Evolutionary conservation across 768 basidiomycete genomes (phyloP).

Genomic region (Rhizopogon vulgaris): DNA sequence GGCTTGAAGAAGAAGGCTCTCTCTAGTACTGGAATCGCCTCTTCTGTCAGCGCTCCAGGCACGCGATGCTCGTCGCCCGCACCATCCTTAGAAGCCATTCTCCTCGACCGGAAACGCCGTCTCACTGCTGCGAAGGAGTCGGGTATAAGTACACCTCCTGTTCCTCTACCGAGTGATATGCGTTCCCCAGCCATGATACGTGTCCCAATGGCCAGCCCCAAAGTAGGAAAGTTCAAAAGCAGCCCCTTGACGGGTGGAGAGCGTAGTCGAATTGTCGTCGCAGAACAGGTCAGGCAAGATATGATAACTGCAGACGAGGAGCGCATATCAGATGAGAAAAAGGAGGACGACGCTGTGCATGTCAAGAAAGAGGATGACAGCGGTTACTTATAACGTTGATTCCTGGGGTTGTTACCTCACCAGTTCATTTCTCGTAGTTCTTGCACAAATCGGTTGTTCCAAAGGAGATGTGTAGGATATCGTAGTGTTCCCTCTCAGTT

Average conservation of each 20-base stretch:
- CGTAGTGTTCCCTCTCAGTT: background rate
- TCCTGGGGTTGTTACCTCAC: background rate
- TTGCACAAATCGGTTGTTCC: background rate
- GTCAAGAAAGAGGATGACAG: slow-evolving; percentile 24
- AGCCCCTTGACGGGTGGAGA: slow-evolving; percentile 53
- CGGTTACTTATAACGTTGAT: slow-evolving; percentile 19
- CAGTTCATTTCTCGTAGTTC: background rate
- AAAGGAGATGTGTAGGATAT: background rate
- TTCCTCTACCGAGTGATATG: slow-evolving; percentile 8
- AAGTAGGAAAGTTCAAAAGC: slow-evolving; percentile 66
- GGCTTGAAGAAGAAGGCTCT: slow-evolving; percentile 10
- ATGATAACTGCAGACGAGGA: slow-evolving; percentile 17
- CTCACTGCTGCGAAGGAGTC: slow-evolving; percentile 20
- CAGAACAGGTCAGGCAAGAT: slow-evolving; percentile 40
- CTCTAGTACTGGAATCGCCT: slow-evolving; percentile 10
- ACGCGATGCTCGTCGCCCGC: slow-evolving; percentile 42
- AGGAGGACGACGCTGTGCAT: slow-evolving; percentile 23
- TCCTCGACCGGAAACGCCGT: slow-evolving; percentile 62
- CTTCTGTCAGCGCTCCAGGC: slow-evolving; percentile 8
- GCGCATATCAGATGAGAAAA: slow-evolving; percentile 29
- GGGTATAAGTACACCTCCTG: slow-evolving; percentile 6
- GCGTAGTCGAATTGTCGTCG: slow-evolving; percentile 38
- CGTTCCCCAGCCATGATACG: slow-evolving; percentile 7
- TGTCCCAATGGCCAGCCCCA: slow-evolving; percentile 20
- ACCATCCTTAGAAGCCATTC: slow-evolving; percentile 58